A percentile compares a stretch with the other conserved stretches of the same genome.
Evolutionary conservation across 2,329 filamentous ascomycete species (phyloP).

Genomic region (Ciborinia camelliae): DNA sequence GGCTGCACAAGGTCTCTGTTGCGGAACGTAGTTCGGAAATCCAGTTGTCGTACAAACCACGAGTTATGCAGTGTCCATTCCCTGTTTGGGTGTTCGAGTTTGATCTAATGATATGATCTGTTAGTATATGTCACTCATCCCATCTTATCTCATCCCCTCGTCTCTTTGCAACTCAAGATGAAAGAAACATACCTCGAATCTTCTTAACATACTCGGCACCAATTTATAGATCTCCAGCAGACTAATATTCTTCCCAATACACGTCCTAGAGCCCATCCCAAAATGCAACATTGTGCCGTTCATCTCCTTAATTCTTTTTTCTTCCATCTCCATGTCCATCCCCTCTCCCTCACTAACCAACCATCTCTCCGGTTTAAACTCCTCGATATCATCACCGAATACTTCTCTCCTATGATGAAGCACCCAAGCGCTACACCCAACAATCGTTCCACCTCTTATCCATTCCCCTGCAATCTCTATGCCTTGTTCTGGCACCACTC

Average conservation of each 20-base stretch:
- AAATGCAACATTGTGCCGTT: conserved; percentile 70
- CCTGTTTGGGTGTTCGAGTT: conserved; percentile 50
- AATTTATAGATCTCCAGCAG: conserved; percentile 62
- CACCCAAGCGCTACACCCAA: conserved; percentile 73
- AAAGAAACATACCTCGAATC: conserved; percentile 54
- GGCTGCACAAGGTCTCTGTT: conserved; percentile 23
- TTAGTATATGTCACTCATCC: neutral
- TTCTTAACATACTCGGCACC: conserved; percentile 57
- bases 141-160: neutral
- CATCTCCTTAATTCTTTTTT: conserved; percentile 61
- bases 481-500: conserved; percentile 64
- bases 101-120: conserved; percentile 43
- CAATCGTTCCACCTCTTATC: conserved; percentile 67
- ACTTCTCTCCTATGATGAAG: conserved; percentile 65
- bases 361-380: conserved; percentile 68
- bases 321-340: conserved; percentile 41
- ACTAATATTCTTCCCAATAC: conserved; percentile 65
- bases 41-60: conserved; percentile 60
- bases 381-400: conserved; percentile 65
- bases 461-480: conserved; percentile 59
- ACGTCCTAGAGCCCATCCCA: conserved; percentile 67
- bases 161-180: neutral
- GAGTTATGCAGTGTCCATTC: conserved; percentile 60
- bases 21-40: conserved; percentile 44
- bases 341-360: conserved; percentile 44